Evolutionary conservation across 2,329 filamentous ascomycete genomes (phyloP), one percentile per base, ranked within the genome.

Genomic region (Byssoonygena ceratinophila): DNA sequence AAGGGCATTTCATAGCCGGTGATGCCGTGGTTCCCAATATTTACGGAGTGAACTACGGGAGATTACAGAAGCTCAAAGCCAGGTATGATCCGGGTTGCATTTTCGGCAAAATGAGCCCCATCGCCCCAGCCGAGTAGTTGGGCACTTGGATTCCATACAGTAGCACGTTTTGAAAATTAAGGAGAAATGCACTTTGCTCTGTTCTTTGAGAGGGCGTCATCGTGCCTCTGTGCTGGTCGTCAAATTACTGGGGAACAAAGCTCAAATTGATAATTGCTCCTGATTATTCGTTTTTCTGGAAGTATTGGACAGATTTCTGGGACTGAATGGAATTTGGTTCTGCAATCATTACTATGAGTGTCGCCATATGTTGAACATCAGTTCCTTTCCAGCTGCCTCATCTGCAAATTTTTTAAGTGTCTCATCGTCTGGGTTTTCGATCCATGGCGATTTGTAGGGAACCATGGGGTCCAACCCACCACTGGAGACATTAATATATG

Each of bases 21-120:
- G 63, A 67, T 47, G 58, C 58, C 1, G 59, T 60, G 3, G 63
- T 68, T 11, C 51, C 53, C 2, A 70, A 72, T 46, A 69, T 74
- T 37, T 76, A 74, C 57, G 74, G 74, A 1, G 64, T 64, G 11
- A 74, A 76, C 51, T 68, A 71, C 36, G 57, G 58, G 2, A 61
- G 66, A 6, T 57, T 77, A 41, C 67, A 70, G 56, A 57, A 59
- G 4, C 58, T 76, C 37, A 76, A 77, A 62, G 67, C 64, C 18
- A 64, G 64, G 49, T 76, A 74, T 54, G 74, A 76, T 57, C 72
- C 74, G 2, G 63, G 54, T 3, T 74, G 73, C 56, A 58, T 74
- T 16, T 77, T 76, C 58, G 65, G 71, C 41, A 74, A 74, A 56
- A 66, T 70, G 61, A 68, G 70, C 32, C 62, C 68, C 0, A 66